phyloP scores from a whole-genome alignment of 2,329 filamentous ascomycete species.

The Trichophyton verrucosum region DNA sequence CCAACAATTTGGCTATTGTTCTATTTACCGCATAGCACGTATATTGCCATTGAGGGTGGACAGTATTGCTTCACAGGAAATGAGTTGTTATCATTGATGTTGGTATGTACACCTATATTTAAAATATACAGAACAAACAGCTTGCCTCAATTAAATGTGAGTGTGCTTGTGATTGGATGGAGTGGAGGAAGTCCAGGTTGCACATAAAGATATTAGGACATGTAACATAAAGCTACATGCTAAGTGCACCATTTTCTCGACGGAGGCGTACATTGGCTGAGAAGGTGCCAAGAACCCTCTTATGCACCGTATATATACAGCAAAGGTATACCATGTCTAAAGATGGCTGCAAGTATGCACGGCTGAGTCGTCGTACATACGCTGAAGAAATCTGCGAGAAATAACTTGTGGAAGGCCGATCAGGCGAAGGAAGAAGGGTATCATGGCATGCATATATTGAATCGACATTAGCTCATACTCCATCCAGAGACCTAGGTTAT shows the following conservation, averaged over 20 bases:
- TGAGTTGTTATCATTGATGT: background rate
- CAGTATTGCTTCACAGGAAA: no score
- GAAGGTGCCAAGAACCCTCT: background rate
- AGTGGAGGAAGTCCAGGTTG: background rate
- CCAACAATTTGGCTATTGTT: no score
- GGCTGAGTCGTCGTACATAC: background rate
- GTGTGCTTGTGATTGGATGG: background rate
- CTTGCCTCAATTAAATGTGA: background rate
- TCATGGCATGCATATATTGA: slow-evolving; percentile 1
- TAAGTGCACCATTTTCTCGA: background rate
- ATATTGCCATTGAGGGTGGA: no score
- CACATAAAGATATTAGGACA: background rate
- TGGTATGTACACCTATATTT: background rate
- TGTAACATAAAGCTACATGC: background rate
- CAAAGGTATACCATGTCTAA: background rate
- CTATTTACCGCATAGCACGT: no score
- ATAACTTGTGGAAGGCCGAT: background rate
- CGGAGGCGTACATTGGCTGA: background rate
- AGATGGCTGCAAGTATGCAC: background rate
- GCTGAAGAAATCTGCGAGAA: background rate
- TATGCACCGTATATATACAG: background rate
- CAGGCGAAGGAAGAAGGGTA: background rate
- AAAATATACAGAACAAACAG: background rate
- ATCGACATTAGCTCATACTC: slow-evolving; percentile 10
- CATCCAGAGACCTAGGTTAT: slow-evolving; percentile 42